A percentile compares a stretch with the other conserved stretches of the same genome.
Conservation (phyloP, 1,139 yeast species). For the Scheffersomyces parashehatae region DNA sequence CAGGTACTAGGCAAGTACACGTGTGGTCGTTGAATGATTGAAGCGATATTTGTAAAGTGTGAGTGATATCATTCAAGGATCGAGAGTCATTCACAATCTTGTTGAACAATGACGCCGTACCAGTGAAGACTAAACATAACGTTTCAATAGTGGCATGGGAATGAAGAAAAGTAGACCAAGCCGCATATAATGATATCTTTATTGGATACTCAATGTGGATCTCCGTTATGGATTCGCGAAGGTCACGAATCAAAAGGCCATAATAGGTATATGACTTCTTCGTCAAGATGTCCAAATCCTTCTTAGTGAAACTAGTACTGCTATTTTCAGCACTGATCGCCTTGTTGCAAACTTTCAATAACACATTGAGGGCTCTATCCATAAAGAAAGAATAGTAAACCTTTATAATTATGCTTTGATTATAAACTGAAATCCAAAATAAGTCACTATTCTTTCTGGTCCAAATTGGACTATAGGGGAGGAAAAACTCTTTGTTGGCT, state of each 20-base stretch:
- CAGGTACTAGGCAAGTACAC: conserved; percentile 31
- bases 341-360: conserved; percentile 28
- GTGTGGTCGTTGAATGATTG: conserved; percentile 29
- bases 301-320: conserved; percentile 24
- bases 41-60: conserved; percentile 26
- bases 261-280: conserved; percentile 36
- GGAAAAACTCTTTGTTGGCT: conserved; percentile 15
- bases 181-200: conserved; percentile 37
- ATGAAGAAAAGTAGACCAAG: conserved; percentile 40
- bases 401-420: conserved; percentile 25
- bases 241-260: conserved; percentile 34
- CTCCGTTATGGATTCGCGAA: conserved; percentile 31
- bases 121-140: conserved; percentile 31
- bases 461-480: conserved; percentile 31
- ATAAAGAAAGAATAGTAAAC: conserved; percentile 37
- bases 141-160: conserved; percentile 37
- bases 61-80: conserved; percentile 21
- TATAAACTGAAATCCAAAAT: conserved; percentile 33
- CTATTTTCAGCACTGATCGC: neutral
- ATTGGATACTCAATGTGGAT: conserved; percentile 40
- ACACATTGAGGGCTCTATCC: conserved; percentile 38
- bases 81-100: conserved; percentile 27
- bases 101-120: conserved; percentile 34
- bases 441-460: conserved; percentile 14
- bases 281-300: conserved; percentile 31